Base-by-base conservation (phyloP, 768 basidiomycete genomes). In the Boletus huronensis region DNA sequence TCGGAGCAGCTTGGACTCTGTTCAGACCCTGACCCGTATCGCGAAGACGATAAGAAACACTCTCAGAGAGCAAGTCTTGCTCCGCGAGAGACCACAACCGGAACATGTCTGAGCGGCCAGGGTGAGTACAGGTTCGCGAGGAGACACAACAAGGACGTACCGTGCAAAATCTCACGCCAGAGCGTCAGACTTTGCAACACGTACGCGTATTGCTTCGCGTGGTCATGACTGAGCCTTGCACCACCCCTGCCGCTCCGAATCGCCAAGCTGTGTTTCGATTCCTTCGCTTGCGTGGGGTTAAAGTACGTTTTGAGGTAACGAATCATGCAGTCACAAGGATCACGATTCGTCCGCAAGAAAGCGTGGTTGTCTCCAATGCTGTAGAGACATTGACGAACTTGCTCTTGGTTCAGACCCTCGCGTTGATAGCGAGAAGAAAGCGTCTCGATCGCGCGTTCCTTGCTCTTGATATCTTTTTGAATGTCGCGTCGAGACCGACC, bases 21-120 rank as follows among this genome's bases (percentile, higher is more conserved):
- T 93, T 93, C 50, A 93, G 77, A n/a, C 91, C 91, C 64, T 93
- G 91, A 26, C 91, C 91, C 0, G 91, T 93, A 67, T 93, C 91
- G 28, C 91, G 84, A 36, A 93, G 77, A 29, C 91, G 87, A 68
- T 93, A 93, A 3, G 83, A 67, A 38, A 86, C 74, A 21, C 75
- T 83, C 63, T 91, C 84, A 6, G 88, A 84, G n/a, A 93, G 77
- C 14, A 93, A 69, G 60, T 93, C 91, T 57, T 86, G 82, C 64
- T 93, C 91, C 0, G 89, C 82, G 3, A 92, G 75, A 4, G 82
- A 87, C 89, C 87, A 93, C 36, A 93, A 71, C 57, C 85, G 88
- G 75, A 93, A 93, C 88, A 93, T 91, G 63, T 93, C 90, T 92
- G 50, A 25, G 2, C 11, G 10, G 34, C 17, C 9, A 38, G 38